Percentiles rank a stretch among this genome's conserved stretches.
Evolutionary conservation across 768 basidiomycete genomes (phyloP).

Genomic region (Leccinellum luteum): DNA sequence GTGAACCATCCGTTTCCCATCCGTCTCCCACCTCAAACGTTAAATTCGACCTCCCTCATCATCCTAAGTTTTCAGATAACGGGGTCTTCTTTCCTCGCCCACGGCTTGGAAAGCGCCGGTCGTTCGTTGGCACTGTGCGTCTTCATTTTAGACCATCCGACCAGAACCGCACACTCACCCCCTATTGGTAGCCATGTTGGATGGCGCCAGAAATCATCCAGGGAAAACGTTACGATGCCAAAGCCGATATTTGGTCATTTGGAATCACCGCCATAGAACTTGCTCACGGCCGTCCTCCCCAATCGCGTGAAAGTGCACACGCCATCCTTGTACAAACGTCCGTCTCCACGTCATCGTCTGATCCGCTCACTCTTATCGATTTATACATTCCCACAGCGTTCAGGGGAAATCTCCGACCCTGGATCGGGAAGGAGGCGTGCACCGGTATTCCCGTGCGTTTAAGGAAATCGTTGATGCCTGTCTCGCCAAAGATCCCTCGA

Average conservation of each 20-base stretch:
- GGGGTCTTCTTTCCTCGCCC: conserved; percentile 32
- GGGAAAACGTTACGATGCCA: conserved; percentile 77
- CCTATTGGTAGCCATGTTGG: conserved; percentile 70
- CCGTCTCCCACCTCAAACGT: conserved; percentile 30
- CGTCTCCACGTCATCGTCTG: conserved; percentile 17
- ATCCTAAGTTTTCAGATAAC: conserved; percentile 1
- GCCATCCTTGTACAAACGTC: conserved; percentile 75
- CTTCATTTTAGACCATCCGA: neutral
- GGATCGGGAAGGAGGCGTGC: conserved; percentile 64
- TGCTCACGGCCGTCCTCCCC: conserved; percentile 83
- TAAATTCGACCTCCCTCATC: conserved; percentile 34
- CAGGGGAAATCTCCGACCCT: conserved; percentile 77
- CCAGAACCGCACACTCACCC: conserved; percentile 1
- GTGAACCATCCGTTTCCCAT: conserved; percentile 36
- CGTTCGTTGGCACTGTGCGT: conserved; percentile 87
- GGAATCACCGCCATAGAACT: conserved; percentile 94
- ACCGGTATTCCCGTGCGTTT: conserved; percentile 78
- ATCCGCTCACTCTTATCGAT: neutral
- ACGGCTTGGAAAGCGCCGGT: conserved; percentile 74
- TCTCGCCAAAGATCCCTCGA: conserved; percentile 78
- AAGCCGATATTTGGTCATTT: conserved; percentile 95
- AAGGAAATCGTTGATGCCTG: conserved; percentile 83
- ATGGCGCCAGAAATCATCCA: conserved; percentile 96
- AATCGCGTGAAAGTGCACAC: conserved; percentile 71
- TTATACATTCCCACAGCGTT: conserved; percentile 43